Percentiles rank a stretch among this genome's conserved stretches.
These are phyloP conservation scores for Colletotrichum tropicale DNA, from an alignment of 2,329 filamentous ascomycete species.

Conservation along the genomic window DNA sequence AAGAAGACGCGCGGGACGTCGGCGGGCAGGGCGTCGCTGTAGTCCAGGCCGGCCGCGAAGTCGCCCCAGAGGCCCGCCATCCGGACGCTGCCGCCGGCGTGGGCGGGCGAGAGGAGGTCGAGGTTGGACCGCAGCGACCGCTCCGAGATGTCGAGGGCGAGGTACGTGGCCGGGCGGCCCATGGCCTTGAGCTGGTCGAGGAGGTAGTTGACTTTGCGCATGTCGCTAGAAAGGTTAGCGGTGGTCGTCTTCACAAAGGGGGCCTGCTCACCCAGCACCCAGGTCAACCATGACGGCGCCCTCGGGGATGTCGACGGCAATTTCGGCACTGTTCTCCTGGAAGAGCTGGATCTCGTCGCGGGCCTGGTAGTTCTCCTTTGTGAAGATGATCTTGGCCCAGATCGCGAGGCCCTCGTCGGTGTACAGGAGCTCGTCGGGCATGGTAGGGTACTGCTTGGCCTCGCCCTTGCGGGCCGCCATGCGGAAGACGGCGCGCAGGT, in stretches of 20 bases:
- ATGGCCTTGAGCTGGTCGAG: constrained; percentile 37
- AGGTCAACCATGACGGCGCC: constrained; percentile 42
- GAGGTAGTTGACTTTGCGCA: constrained; percentile 42
- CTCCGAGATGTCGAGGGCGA: constrained; percentile 45
- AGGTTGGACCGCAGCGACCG: constrained; percentile 39
- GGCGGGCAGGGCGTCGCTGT: constrained; percentile 23
- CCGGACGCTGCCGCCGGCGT: constrained; percentile 31
- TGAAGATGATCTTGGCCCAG: constrained; percentile 46
- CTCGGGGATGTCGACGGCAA: constrained; percentile 30
- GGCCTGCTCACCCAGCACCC: constrained; percentile 41
- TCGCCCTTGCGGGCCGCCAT: constrained; percentile 15
- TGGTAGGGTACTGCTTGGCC: constrained; percentile 15
- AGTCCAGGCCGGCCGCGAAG: constrained; percentile 38
- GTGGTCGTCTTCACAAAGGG: not conserved
- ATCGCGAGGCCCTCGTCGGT: constrained; percentile 40
- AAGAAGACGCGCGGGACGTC: not conserved
- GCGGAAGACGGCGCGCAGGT: constrained; percentile 23
- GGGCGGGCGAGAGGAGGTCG: constrained; percentile 31
- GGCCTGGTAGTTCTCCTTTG: constrained; percentile 43
- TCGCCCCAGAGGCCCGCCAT: constrained; percentile 45
- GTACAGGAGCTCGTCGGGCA: constrained; percentile 46
- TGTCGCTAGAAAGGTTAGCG: constrained; percentile 35
- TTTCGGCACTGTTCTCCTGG: constrained; percentile 35
- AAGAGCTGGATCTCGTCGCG: constrained; percentile 43
- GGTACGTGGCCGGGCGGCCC: constrained; percentile 34